Conservation (phyloP, 495 filamentous ascomycete genomes). For the Hypoxylon rickii region DNA sequence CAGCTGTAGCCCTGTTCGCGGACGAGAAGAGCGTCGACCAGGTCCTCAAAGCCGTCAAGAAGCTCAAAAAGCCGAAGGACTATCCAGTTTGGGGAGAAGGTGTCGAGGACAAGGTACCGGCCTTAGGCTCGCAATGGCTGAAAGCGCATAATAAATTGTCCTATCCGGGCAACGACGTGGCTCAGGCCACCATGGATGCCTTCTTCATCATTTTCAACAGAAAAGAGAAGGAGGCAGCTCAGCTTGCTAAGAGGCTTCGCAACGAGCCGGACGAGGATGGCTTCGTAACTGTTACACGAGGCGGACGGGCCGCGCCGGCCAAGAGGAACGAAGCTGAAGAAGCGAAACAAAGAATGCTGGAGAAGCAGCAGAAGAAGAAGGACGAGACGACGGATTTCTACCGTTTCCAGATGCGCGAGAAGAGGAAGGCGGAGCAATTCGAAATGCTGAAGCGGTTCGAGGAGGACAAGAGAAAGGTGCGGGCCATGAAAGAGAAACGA, state of each 20-base stretch:
- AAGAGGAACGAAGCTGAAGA: conserved; percentile 74
- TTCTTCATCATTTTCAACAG: conserved; percentile 77
- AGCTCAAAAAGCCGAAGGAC: conserved; percentile 59
- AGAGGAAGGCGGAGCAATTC: conserved; percentile 78
- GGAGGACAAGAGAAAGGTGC: conserved; percentile 65
- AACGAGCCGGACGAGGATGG: conserved; percentile 91
- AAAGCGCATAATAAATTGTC: conserved; percentile 64
- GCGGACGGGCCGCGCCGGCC: conserved; percentile 73
- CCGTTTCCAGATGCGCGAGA: conserved; percentile 89
- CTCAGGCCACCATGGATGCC: conserved; percentile 74
- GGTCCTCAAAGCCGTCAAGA: conserved; percentile 73
- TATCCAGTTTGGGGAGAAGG: conserved; percentile 69
- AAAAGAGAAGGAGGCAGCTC: conserved; percentile 67
- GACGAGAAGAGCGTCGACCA: conserved; percentile 74
- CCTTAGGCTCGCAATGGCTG: conserved; percentile 67
- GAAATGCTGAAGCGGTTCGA: conserved; percentile 70
- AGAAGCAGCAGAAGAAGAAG: conserved; percentile 67
- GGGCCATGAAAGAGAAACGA: conserved; percentile 62
- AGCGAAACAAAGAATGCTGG: conserved; percentile 72
- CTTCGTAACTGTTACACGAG: conserved; percentile 87
- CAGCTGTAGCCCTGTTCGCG: conserved; percentile 80
- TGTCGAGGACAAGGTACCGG: conserved; percentile 55
- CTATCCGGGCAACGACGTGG: conserved; percentile 65
- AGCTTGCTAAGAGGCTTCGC: conserved; percentile 64
- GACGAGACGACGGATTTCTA: conserved; percentile 80